These are phyloP conservation scores for Lecanosticta acicola DNA, from an alignment of 2,329 filamentous ascomycete genomes.

Conservation along the genomic window DNA sequence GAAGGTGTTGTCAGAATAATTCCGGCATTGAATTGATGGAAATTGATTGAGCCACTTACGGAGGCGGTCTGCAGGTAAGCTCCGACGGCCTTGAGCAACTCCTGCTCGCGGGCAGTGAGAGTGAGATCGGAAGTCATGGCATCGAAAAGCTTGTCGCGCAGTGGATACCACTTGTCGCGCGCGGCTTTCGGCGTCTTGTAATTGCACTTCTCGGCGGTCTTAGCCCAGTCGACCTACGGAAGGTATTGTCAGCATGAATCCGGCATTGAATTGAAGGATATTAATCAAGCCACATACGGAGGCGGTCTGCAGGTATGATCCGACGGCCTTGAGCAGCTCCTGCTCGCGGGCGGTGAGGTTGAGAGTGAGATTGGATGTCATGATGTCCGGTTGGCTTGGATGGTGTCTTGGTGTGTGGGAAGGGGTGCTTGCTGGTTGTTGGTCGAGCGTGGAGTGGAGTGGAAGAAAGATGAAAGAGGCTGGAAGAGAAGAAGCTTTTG, in stretches of 20 bases:
- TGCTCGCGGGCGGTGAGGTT: constrained; percentile 18
- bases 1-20: neutral
- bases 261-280: neutral
- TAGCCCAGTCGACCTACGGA: constrained; percentile 20
- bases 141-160: constrained; percentile 6
- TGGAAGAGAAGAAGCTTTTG: neutral
- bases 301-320: constrained; percentile 1
- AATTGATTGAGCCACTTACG: constrained; percentile 7
- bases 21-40: too few relatives aligned
- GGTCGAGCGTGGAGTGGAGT: neutral
- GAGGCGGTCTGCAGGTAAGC: constrained; percentile 1
- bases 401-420: neutral
- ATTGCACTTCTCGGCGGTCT: constrained; percentile 14
- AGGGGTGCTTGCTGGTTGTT: constrained; percentile 2
- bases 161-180: constrained; percentile 17
- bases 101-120: constrained; percentile 17
- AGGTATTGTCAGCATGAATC: constrained; percentile 1
- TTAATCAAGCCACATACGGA: neutral
- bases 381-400: constrained; percentile 2
- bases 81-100: constrained; percentile 18
- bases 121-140: constrained; percentile 14
- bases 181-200: constrained; percentile 20
- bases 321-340: constrained; percentile 18
- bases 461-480: neutral
- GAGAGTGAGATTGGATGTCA: constrained; percentile 16